phyloP scores from a whole-genome alignment of 2,329 filamentous ascomycete genomes.

The Conoideocrella luteorostrata region DNA sequence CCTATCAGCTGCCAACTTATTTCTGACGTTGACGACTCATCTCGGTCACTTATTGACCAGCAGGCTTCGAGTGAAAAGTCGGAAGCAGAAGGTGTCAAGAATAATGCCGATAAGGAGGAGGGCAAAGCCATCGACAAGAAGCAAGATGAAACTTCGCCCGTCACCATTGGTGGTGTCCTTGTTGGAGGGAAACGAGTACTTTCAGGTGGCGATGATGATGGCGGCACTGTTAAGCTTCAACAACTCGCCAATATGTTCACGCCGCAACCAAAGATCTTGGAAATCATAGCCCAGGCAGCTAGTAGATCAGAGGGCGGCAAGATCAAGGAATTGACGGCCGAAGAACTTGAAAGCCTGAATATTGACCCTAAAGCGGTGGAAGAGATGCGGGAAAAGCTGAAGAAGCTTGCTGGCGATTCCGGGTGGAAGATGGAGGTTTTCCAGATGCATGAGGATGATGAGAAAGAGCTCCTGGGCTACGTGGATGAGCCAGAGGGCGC shows the following conservation, averaged over 20 bases:
- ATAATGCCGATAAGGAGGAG: conserved; percentile 11
- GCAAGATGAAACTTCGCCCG: conserved; percentile 20
- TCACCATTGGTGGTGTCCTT: conserved; percentile 47
- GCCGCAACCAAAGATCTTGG: conserved; percentile 12
- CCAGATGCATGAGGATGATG: conserved; percentile 51
- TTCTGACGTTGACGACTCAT: conserved; percentile 42
- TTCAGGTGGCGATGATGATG: conserved; percentile 38
- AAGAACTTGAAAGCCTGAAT: conserved; percentile 62
- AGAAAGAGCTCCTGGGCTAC: conserved; percentile 61
- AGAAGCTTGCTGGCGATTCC: conserved; percentile 61
- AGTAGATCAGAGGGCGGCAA: conserved; percentile 54
- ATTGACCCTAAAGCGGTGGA: conserved; percentile 63
- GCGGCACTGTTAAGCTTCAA: conserved; percentile 38
- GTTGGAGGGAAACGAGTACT: conserved; percentile 46
- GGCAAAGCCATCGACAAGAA: conserved; percentile 20
- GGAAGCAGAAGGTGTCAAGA: conserved; percentile 15
- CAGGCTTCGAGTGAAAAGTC: conserved; percentile 26
- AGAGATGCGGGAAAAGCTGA: conserved; percentile 59
- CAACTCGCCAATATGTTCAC: conserved; percentile 22
- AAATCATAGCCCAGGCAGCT: conserved; percentile 39
- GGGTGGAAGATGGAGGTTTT: conserved; percentile 79
- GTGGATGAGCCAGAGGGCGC: conserved; percentile 42
- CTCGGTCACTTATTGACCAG: conserved; percentile 28
- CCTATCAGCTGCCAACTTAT: conserved; percentile 71
- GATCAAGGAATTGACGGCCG: conserved; percentile 53